Percentiles rank a stretch among this genome's conserved stretches.
Conservation (phyloP, 2,329 filamentous ascomycete species). For the Fonsecaea pedrosoi region DNA sequence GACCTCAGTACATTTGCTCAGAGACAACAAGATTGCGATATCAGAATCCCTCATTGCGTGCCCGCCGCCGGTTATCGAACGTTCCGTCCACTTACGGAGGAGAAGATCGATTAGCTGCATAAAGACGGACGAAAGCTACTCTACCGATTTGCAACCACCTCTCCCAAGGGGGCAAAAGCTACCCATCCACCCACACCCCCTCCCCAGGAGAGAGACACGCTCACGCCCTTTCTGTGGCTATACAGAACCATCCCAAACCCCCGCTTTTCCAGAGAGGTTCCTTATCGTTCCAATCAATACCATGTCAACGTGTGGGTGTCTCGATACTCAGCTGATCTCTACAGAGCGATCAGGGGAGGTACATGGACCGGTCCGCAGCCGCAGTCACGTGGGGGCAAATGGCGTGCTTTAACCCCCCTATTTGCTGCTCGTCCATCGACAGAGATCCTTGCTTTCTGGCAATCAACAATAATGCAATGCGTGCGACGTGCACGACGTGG, state of each 20-base stretch:
- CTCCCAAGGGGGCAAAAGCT: background rate
- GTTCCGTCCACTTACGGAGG: background rate
- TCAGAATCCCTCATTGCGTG: conserved; percentile 18
- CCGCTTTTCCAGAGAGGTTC: background rate
- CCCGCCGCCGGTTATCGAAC: conserved; percentile 11
- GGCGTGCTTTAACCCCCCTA: conserved; percentile 32
- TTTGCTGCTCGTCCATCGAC: conserved; percentile 29
- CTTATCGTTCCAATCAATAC: conserved; percentile 22
- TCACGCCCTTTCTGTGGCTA: background rate
- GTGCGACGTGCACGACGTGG: background rate
- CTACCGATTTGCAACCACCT: background rate
- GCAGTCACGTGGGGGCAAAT: conserved; percentile 30
- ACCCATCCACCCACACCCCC: background rate
- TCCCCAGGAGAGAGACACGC: too few species aligned
- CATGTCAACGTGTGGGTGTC: background rate
- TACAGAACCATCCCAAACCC: background rate
- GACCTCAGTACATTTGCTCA: conserved; percentile 1
- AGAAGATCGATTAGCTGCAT: background rate
- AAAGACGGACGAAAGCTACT: background rate
- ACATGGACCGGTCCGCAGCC: background rate
- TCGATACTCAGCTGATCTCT: background rate
- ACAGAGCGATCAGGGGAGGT: background rate
- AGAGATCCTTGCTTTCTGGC: background rate
- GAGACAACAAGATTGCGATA: conserved; percentile 15
- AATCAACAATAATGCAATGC: background rate